Evolutionary conservation across 2,329 filamentous ascomycete genomes (phyloP).

Genomic region (Phyllosticta citribraziliensis): DNA sequence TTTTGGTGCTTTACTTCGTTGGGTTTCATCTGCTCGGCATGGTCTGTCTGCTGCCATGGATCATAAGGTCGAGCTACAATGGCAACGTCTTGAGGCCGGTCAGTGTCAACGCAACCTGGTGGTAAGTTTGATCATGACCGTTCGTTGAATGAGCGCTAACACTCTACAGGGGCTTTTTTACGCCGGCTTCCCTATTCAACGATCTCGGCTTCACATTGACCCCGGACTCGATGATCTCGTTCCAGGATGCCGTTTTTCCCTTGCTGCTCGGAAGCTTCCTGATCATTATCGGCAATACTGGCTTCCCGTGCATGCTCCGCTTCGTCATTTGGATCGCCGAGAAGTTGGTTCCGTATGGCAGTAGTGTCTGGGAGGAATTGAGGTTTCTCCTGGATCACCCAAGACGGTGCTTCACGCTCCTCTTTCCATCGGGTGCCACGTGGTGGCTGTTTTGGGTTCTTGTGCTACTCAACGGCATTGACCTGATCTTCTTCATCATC

Average conservation of each 20-base stretch:
- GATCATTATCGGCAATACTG: slow-evolving; percentile 91
- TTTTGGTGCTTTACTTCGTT: slow-evolving; percentile 71
- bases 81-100: slow-evolving; percentile 47
- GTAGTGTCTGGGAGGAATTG: slow-evolving; percentile 78
- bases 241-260: slow-evolving; percentile 65
- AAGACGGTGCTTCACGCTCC: slow-evolving; percentile 85
- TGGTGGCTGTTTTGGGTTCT: slow-evolving; percentile 95
- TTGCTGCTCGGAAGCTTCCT: slow-evolving; percentile 73
- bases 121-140: slow-evolving; percentile 35
- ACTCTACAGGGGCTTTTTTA: slow-evolving; percentile 60
- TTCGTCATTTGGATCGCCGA: slow-evolving; percentile 82
- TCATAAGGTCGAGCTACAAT: slow-evolving; percentile 57
- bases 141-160: slow-evolving; percentile 5
- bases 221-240: slow-evolving; percentile 87
- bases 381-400: slow-evolving; percentile 89
- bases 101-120: slow-evolving; percentile 67
- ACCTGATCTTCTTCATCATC: slow-evolving; percentile 84
- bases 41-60: slow-evolving; percentile 70
- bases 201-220: slow-evolving; percentile 92
- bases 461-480: slow-evolving; percentile 68
- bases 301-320: slow-evolving; percentile 87
- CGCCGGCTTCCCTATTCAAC: slow-evolving; percentile 78
- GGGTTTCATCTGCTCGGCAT: slow-evolving; percentile 73
- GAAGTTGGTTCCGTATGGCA: slow-evolving; percentile 53
- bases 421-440: slow-evolving; percentile 82